phyloP scores from a whole-genome alignment of 306 rosid species.

The Urtica urens region DNA sequence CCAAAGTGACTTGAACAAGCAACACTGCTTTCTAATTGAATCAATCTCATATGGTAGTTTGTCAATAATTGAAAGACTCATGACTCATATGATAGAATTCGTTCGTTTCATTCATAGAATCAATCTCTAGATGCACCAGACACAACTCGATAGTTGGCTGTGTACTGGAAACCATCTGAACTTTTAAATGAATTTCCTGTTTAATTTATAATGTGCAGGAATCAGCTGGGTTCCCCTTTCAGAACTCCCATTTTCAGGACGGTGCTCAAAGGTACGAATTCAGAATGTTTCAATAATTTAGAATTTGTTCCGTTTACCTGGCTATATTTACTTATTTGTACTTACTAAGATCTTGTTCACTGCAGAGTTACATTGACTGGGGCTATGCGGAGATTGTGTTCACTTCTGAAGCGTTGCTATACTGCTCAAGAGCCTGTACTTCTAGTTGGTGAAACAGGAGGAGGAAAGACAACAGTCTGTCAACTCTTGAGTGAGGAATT shows the following conservation, averaged over 20 bases:
- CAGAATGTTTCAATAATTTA: not conserved
- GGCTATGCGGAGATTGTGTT: conserved; percentile 66
- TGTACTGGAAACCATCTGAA: too few species aligned
- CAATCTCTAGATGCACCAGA: too few species aligned
- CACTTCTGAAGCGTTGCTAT: conserved; percentile 76
- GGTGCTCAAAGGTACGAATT: conserved; percentile 39
- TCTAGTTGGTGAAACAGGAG: conserved; percentile 96
- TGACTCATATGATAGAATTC: too few species aligned
- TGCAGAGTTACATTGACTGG: conserved; percentile 56
- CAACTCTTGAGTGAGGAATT: conserved; percentile 60
- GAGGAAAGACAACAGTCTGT: conserved; percentile 96
- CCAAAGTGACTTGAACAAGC: too few species aligned
- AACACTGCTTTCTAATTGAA: too few species aligned
- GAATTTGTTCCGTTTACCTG: not conserved
- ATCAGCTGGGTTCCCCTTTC: conserved; percentile 20
- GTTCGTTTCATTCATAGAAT: too few species aligned
- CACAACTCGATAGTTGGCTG: too few species aligned
- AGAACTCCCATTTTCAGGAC: conserved; percentile 20
- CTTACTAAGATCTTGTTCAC: conserved; percentile 12
- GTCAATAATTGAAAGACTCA: too few species aligned
- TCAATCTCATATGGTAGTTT: too few species aligned
- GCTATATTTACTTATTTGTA: not conserved
- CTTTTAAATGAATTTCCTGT: too few species aligned
- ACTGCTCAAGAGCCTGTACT: conserved; percentile 71
- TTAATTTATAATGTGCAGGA: conserved; percentile 21